Evolutionary conservation across 768 basidiomycete genomes (phyloP), one percentile per base, ranked within the genome.

Genomic region (Paxillus ammoniavirescens): DNA sequence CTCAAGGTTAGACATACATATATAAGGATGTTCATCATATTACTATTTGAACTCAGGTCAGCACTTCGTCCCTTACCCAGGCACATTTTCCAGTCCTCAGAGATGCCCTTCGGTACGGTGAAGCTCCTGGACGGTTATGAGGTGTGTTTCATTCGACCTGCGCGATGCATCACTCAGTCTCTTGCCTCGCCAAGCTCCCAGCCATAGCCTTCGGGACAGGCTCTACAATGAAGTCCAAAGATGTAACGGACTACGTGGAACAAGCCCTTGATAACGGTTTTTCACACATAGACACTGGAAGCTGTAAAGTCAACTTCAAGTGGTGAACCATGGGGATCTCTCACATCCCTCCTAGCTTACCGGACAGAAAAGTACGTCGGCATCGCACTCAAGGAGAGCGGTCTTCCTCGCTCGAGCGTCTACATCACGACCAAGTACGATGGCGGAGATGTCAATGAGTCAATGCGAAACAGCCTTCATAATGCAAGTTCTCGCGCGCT

Each of bases 131-230:
- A 79, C 49, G 76, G 78, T 23, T 65, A 72, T 60, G 63, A 73
- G 64, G 75, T 72, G 35, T 7, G 61, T 54, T 47, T 35, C 26
- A 43, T 37, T 23, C 23, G 42, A 26, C 30, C 12, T n/a, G 46
- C n/a, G 6, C 10, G 7, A 14, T 10, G 33, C 14, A 18, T 37
- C 15, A n/a, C 23, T 6, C 36, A 41, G 8, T 4, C 10, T 37
- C 36, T 37, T 15, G 8, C 30, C 17, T 12, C 23, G 40, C 42
- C 17, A 9, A 85, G 82, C 79, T 87, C 42, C 86, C 86, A 12
- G 66, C 70, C 15, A 80, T 88, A 51, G 85, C 83, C 0, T 86
- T 78, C 65, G 85, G 86, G 1, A 80, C 84, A 0, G 84, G 84
- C 14, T 47, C 52, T 15, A 47, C 55, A n/a, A 53, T 57, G 57